Percentiles rank a stretch among this genome's conserved stretches.
phyloP scores from a whole-genome alignment of 2,329 filamentous ascomycete genomes.

The Fusarium buxicola region DNA sequence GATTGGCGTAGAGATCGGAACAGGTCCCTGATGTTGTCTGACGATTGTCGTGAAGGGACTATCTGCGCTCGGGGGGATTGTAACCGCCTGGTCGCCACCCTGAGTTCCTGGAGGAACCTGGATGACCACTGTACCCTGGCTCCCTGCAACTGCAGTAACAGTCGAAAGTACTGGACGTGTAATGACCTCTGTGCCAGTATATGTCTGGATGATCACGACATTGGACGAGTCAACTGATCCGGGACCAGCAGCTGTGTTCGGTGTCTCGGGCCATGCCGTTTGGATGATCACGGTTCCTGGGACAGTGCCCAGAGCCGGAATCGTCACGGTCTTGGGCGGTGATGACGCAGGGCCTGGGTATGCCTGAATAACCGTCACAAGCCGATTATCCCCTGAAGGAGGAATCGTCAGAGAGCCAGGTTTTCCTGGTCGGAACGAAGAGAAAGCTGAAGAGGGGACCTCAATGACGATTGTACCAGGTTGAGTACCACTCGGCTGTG shows the following conservation, averaged over 20 bases:
- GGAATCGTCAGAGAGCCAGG: constrained; percentile 32
- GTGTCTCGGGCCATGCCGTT: constrained; percentile 33
- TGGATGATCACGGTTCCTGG: constrained; percentile 36
- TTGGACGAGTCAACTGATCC: constrained; percentile 18
- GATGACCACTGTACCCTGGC: constrained; percentile 28
- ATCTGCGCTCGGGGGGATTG: constrained; percentile 29
- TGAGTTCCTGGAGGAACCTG: constrained; percentile 30
- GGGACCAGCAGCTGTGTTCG: constrained; percentile 5
- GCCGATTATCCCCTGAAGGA: constrained; percentile 29
- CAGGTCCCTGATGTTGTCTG: constrained; percentile 21
- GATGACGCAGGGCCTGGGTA: constrained; percentile 22
- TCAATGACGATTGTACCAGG: constrained; percentile 33
- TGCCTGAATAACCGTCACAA: constrained; percentile 30
- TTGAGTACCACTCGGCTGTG: constrained; percentile 28
- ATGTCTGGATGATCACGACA: constrained; percentile 31
- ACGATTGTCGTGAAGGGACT: constrained; percentile 33
- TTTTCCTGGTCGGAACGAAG: constrained; percentile 28
- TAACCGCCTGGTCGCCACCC: constrained; percentile 22
- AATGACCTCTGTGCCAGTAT: constrained; percentile 30
- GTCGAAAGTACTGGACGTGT: constrained; percentile 25
- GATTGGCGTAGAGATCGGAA: constrained; percentile 24
- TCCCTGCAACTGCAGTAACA: constrained; percentile 14
- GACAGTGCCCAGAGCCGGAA: constrained; percentile 23
- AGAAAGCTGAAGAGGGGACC: constrained; percentile 31
- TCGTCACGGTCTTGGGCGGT: constrained; percentile 26